These are phyloP conservation scores for Asterophora parasitica DNA, from an alignment of 768 basidiomycete species.

Conservation along the genomic window DNA sequence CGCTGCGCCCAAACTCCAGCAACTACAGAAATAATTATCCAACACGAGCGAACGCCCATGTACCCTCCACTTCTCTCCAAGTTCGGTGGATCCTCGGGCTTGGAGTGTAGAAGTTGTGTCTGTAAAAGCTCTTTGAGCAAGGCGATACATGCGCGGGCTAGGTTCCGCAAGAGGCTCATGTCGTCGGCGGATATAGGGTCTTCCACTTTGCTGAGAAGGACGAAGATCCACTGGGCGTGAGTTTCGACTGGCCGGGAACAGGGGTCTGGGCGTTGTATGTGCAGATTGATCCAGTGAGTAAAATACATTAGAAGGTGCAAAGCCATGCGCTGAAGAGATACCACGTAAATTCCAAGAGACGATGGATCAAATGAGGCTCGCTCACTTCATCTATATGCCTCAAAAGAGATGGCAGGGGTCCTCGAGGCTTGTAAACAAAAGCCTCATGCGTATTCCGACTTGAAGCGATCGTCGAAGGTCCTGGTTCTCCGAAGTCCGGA, in stretches of 20 bases:
- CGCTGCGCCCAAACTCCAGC: slow-evolving; percentile 71
- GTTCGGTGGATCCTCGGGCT: slow-evolving; percentile 7
- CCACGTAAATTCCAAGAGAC: slow-evolving; percentile 13
- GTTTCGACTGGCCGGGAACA: slow-evolving; percentile 40
- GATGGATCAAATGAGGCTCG: slow-evolving; percentile 6
- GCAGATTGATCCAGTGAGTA: slow-evolving; percentile 69
- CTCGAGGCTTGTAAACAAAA: slow-evolving; percentile 34
- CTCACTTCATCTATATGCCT: slow-evolving; percentile 62
- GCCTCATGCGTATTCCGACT: background rate
- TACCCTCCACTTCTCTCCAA: slow-evolving; percentile 9
- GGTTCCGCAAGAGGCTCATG: slow-evolving; percentile 67
- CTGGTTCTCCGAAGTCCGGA: slow-evolving; percentile 14
- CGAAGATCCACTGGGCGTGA: slow-evolving; percentile 78
- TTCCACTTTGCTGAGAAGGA: slow-evolving; percentile 64
- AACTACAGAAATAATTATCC: slow-evolving; percentile 67
- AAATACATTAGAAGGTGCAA: slow-evolving; percentile 83
- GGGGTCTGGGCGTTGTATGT: slow-evolving; percentile 43
- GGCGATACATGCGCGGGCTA: slow-evolving; percentile 65
- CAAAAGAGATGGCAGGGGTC: slow-evolving; percentile 56
- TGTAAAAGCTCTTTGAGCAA: slow-evolving; percentile 37
- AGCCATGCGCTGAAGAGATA: slow-evolving; percentile 49
- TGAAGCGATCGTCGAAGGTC: slow-evolving; percentile 1
- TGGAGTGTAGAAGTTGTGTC: slow-evolving; percentile 13
- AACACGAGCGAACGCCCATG: slow-evolving; percentile 51
- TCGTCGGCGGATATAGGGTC: slow-evolving; percentile 70